Conservation (phyloP, 768 basidiomycete genomes). For the Collybia sordida region DNA sequence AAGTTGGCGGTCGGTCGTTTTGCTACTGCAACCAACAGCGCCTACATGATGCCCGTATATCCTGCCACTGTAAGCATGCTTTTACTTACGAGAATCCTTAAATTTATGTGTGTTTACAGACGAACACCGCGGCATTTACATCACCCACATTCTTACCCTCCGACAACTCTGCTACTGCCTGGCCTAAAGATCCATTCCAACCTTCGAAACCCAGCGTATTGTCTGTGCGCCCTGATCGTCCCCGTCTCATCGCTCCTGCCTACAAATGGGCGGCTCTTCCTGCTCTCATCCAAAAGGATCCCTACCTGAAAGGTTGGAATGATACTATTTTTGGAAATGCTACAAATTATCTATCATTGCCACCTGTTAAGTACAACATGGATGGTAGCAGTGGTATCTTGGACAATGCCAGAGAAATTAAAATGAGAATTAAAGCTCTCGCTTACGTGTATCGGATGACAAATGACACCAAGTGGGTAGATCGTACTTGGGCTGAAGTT, state of each 20-base stretch:
- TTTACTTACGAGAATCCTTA: not conserved
- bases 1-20: conserved; percentile 66
- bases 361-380: conserved; percentile 67
- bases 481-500: conserved; percentile 82
- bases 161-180: conserved; percentile 50
- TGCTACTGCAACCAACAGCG: conserved; percentile 76
- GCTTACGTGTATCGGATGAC: conserved; percentile 89
- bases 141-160: conserved; percentile 69
- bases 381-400: conserved; percentile 92
- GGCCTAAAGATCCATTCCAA: conserved; percentile 80
- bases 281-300: conserved; percentile 72
- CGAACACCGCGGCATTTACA: conserved; percentile 70
- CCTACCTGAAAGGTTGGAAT: conserved; percentile 90
- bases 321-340: conserved; percentile 89
- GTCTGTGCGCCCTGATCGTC: conserved; percentile 71
- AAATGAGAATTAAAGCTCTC: conserved; percentile 90
- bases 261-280: conserved; percentile 92
- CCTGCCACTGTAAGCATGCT: conserved; percentile 75
- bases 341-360: conserved; percentile 59
- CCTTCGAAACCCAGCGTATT: conserved; percentile 65
- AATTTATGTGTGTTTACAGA: conserved; percentile 39
- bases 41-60: conserved; percentile 82
- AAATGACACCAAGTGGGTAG: conserved; percentile 89
- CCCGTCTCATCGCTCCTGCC: conserved; percentile 85
- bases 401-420: conserved; percentile 86